These are phyloP conservation scores for Erodium maritimum DNA, from an alignment of 345 rosid genomes.

Conservation along the genomic window DNA sequence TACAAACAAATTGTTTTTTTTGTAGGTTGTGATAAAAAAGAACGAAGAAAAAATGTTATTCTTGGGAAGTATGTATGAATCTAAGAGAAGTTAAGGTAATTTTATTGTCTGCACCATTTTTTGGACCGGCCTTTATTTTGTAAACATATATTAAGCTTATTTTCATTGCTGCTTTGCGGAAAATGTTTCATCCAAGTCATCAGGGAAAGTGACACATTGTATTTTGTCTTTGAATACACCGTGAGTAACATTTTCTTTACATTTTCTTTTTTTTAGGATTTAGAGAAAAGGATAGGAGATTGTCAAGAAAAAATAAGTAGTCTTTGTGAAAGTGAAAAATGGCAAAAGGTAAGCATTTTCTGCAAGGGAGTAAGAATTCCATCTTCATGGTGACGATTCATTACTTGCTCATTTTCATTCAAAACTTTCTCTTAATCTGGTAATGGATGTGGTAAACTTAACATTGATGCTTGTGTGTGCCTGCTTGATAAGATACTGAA, in stretches of 20 bases:
- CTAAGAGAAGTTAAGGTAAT: slow-evolving; percentile 3
- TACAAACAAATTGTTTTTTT: background rate
- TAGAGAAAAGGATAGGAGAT: too few relatives aligned
- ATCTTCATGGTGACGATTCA: too few relatives aligned
- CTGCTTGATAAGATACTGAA: too few relatives aligned
- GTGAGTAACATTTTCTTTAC: slow-evolving; percentile 21
- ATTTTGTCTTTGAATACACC: slow-evolving; percentile 91
- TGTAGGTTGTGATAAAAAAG: slow-evolving; percentile 88
- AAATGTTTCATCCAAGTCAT: slow-evolving; percentile 88
- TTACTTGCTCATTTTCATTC: too few relatives aligned
- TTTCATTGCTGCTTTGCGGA: slow-evolving; percentile 48
- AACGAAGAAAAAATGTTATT: slow-evolving; percentile 89
- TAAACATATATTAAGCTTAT: slow-evolving; percentile 1
- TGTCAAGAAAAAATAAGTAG: too few relatives aligned
- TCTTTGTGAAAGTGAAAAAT: too few relatives aligned
- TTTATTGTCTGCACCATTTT: background rate
- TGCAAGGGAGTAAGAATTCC: too few relatives aligned
- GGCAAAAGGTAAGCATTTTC: too few relatives aligned
- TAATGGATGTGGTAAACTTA: too few relatives aligned
- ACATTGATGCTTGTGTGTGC: too few relatives aligned
- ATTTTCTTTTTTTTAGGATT: background rate
- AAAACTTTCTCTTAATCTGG: too few relatives aligned
- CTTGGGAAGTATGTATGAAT: slow-evolving; percentile 90
- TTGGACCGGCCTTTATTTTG: background rate
- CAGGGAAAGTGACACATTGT: slow-evolving; percentile 73